These are phyloP conservation scores for Exophiala sp. DNA, from an alignment of 2,329 filamentous ascomycete species.

Conservation along the genomic window DNA sequence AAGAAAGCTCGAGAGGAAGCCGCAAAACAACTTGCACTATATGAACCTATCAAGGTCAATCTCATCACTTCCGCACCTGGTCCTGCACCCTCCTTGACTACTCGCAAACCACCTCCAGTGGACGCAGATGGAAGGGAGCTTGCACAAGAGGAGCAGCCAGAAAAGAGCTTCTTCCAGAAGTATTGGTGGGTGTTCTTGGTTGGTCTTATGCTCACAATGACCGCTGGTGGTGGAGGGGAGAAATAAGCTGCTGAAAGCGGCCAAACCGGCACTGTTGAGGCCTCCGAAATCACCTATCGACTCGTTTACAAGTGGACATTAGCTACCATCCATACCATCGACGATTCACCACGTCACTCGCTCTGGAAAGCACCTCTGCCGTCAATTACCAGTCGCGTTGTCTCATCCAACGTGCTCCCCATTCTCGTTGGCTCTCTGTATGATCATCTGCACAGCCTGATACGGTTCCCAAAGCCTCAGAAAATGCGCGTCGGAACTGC, in stretches of 20 bases:
- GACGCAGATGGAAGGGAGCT: conserved; percentile 35
- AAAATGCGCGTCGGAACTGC: too few species aligned
- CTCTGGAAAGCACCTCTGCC: too few species aligned
- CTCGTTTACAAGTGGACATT: too few species aligned
- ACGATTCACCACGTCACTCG: too few species aligned
- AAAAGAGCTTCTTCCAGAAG: conserved; percentile 46
- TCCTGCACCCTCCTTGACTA: conserved; percentile 39
- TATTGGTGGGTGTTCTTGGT: conserved; percentile 49
- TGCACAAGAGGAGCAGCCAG: conserved; percentile 35
- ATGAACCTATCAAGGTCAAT: conserved; percentile 32
- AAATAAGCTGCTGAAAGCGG: conserved; percentile 11
- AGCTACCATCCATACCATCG: too few species aligned
- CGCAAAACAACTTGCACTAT: conserved; percentile 13
- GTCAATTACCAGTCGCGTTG: too few species aligned
- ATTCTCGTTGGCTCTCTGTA: too few species aligned
- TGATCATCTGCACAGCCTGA: too few species aligned
- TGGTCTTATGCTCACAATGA: conserved; percentile 40
- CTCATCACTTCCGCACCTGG: conserved; percentile 34
- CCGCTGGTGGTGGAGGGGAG: conserved; percentile 37
- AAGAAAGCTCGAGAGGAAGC: conserved; percentile 26
- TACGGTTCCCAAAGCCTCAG: too few species aligned
- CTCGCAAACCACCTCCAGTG: conserved; percentile 37
- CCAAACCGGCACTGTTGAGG: too few species aligned
- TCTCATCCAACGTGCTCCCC: too few species aligned
- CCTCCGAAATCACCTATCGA: too few species aligned